Base-by-base conservation (phyloP, 73 alveolate species). In the Paramecium primaurelia region DNA sequence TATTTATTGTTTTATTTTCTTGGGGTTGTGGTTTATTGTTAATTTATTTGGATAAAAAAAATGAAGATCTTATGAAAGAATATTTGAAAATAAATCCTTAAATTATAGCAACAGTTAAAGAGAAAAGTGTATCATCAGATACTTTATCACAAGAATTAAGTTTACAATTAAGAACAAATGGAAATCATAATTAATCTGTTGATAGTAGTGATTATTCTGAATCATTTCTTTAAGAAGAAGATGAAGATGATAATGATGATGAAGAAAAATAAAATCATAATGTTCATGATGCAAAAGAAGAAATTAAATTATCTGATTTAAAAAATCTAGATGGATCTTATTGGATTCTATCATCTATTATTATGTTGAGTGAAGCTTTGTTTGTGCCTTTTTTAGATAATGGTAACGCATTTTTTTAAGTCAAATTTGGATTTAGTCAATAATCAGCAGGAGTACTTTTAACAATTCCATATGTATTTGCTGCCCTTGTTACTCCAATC, bases 361-460 rank as follows among this genome's bases (percentile, higher is more conserved):
- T 42, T 49, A 80, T 80, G 91, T 80, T 80, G 30, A 80, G 77
- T 45, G 91, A 80, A 49, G 91, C 91, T 1, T 45, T 80, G 14
- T 80, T 80, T 49, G 91, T 80, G 1, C 91, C 91, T 18, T 80
- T 80, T 47, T 49, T 80, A 47, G 91, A 80, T 47, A 80, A 80
- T 80, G 91, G 91, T 18, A 80, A 80, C 30, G 91, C 47, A 32
- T 80, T 80, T 45, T 28, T 80, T 11, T 45, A 80, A 80, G 91
- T 45, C n/a, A 80, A 49, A 49, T 80, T 32, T 80, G 91, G 91
- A 10, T 80, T 45, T 49, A 80, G 64, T 9, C 30, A 80, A 80
- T 10, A 42, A 26, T 80, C 18, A 44, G 91, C 91, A 44, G 91
- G 91, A 5, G 34, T 18, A 3, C 14, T 80, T 3, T 47, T 80